Evolutionary conservation across 116 monocot genomes (phyloP).

Genomic region (Iris pallida): DNA sequence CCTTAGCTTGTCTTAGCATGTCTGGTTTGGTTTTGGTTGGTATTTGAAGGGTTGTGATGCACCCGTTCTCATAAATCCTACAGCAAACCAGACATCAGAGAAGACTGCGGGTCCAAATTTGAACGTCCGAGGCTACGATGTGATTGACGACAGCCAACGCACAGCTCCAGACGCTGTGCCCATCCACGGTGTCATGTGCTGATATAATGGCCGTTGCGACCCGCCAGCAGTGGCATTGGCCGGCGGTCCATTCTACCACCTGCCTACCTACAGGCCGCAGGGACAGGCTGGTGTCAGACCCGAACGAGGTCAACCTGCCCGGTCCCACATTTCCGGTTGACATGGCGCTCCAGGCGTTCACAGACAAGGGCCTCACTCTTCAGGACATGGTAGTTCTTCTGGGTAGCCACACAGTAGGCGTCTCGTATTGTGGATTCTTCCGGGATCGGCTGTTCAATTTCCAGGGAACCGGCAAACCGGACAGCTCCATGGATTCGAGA

Average conservation of each 20-base stretch:
- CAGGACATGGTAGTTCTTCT: conserved; percentile 38
- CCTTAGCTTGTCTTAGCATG: too few relatives aligned
- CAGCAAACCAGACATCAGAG: conserved; percentile 14
- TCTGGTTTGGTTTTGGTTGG: too few relatives aligned
- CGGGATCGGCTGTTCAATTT: conserved; percentile 23
- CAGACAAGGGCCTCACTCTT: conserved; percentile 24
- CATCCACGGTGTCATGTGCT: too few relatives aligned
- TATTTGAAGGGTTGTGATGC: conserved; percentile 40
- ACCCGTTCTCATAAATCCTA: conserved; percentile 25
- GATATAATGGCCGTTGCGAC: conserved; percentile 15
- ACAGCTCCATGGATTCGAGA: conserved; percentile 26
- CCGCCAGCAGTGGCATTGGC: conserved; percentile 7
- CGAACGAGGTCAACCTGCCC: conserved; percentile 19
- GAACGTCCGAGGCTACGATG: conserved; percentile 19
- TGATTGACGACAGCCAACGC: conserved; percentile 15
- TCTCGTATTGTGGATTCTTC: conserved; percentile 35
- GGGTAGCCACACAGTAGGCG: conserved; percentile 44
- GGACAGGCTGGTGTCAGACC: conserved; percentile 34
- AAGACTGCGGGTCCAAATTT: conserved; percentile 15
- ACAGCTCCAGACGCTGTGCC: conserved; percentile 13
- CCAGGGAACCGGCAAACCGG: conserved; percentile 11
- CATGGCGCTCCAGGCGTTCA: conserved; percentile 19
- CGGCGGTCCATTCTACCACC: conserved; percentile 24
- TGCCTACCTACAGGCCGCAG: conserved; percentile 41
- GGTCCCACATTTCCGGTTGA: conserved; percentile 10